phyloP scores from a whole-genome alignment of 345 rosid genomes.

The Salix dunnii region DNA sequence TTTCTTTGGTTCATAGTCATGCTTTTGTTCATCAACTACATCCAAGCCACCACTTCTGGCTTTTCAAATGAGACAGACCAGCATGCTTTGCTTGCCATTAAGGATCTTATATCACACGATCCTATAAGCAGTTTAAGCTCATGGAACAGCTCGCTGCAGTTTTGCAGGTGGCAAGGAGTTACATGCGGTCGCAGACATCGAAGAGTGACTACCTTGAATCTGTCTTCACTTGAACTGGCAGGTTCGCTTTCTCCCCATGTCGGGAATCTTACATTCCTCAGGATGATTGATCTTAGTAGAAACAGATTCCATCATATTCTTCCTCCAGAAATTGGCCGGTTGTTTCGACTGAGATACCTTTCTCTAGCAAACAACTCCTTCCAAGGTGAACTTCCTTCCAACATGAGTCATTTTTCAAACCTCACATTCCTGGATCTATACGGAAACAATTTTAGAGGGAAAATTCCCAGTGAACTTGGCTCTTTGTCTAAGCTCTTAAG shows the following conservation, averaged over 20 bases:
- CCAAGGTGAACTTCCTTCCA: conserved; percentile 12
- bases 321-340: conserved; percentile 19
- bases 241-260: conserved; percentile 28
- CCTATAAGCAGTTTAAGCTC: background rate
- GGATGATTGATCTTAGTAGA: background rate
- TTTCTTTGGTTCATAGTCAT: no score
- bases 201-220: conserved; percentile 10
- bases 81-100: background rate
- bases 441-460: background rate
- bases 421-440: no score
- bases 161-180: conserved; percentile 31
- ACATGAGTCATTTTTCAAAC: no score
- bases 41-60: background rate
- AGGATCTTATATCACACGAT: background rate
- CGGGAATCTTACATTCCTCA: conserved; percentile 16
- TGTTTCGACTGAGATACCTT: background rate
- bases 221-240: conserved; percentile 1
- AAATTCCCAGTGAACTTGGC: background rate
- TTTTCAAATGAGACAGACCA: background rate
- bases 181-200: conserved; percentile 15
- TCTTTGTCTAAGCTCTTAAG: background rate
- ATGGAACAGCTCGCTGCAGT: background rate
- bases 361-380: background rate
- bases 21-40: background rate
- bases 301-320: background rate